Evolutionary conservation across 257 asterid species (phyloP).

Genomic region (Solanum dulcamara): DNA sequence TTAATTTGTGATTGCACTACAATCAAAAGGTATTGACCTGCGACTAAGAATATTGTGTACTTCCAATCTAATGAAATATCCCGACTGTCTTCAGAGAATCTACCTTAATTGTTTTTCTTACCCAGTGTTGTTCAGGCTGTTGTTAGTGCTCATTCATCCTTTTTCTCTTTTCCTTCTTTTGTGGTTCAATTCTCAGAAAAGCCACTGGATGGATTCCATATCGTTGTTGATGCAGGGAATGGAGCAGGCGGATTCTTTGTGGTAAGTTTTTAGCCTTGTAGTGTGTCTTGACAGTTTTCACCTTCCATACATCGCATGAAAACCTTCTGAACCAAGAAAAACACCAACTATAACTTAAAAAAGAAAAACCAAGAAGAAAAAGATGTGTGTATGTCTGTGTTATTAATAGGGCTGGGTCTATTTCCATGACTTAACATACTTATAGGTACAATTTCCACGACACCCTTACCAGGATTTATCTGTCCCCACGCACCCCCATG

Average conservation of each 20-base stretch:
- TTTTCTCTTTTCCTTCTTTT: constrained; percentile 14
- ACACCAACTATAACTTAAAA: not conserved
- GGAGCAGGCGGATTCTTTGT: constrained; percentile 99
- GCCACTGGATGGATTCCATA: constrained; percentile 96
- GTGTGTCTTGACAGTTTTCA: not conserved
- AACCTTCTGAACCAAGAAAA: not conserved
- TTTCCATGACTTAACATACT: not conserved
- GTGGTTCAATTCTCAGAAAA: constrained; percentile 50
- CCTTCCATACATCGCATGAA: not conserved
- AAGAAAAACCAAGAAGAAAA: not conserved
- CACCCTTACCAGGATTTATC: not conserved
- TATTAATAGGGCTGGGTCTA: not conserved
- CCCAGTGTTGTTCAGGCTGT: not conserved
- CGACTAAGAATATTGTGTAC: not conserved
- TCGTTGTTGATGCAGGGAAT: constrained; percentile 98
- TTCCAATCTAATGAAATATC: not conserved
- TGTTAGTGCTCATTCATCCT: not conserved
- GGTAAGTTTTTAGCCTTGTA: constrained; percentile 27
- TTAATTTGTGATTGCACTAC: not conserved
- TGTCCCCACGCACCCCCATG: not conserved
- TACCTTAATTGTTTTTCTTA: not conserved
- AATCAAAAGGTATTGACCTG: not conserved
- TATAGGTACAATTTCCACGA: not conserved
- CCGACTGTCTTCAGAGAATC: not conserved
- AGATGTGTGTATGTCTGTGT: not conserved